These are phyloP conservation scores for Endocarpon pusillum DNA, from an alignment of 495 filamentous ascomycete species.

Conservation along the genomic window DNA sequence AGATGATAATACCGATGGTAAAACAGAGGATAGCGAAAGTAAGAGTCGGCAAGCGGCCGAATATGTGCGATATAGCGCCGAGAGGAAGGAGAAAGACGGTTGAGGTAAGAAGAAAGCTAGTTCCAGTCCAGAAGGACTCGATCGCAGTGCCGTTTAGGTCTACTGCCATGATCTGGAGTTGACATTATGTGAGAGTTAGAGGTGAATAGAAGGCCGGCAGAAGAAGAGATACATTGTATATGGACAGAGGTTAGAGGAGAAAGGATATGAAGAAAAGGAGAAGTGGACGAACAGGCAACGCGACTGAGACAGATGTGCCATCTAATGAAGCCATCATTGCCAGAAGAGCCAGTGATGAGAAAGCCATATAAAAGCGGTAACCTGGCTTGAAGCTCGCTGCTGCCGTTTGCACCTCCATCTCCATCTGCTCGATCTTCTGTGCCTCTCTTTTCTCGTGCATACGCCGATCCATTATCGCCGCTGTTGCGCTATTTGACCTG, in stretches of 20 bases:
- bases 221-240: neutral
- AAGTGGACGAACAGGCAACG: slow-evolving; percentile 37
- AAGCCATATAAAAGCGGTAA: no score
- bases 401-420: no score
- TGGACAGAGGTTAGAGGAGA: neutral
- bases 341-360: slow-evolving; percentile 39
- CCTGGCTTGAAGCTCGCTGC: no score
- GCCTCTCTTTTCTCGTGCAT: no score
- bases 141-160: slow-evolving; percentile 34
- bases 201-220: neutral
- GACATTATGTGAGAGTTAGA: neutral
- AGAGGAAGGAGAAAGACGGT: slow-evolving; percentile 35
- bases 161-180: slow-evolving; percentile 19
- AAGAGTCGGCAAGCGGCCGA: slow-evolving; percentile 21
- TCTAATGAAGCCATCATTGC: slow-evolving; percentile 55
- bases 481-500: no score
- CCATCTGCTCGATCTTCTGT: no score
- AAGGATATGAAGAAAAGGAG: neutral
- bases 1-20: slow-evolving; percentile 14
- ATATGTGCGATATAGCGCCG: slow-evolving; percentile 19
- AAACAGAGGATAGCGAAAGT: slow-evolving; percentile 17
- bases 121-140: slow-evolving; percentile 42
- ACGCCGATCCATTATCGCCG: no score
- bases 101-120: slow-evolving; percentile 33
- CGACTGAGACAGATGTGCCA: slow-evolving; percentile 57